A percentile compares a stretch with the other conserved stretches of the same genome.
phyloP scores from a whole-genome alignment of 2,329 filamentous ascomycete species.

The Aspergillus sp. region DNA sequence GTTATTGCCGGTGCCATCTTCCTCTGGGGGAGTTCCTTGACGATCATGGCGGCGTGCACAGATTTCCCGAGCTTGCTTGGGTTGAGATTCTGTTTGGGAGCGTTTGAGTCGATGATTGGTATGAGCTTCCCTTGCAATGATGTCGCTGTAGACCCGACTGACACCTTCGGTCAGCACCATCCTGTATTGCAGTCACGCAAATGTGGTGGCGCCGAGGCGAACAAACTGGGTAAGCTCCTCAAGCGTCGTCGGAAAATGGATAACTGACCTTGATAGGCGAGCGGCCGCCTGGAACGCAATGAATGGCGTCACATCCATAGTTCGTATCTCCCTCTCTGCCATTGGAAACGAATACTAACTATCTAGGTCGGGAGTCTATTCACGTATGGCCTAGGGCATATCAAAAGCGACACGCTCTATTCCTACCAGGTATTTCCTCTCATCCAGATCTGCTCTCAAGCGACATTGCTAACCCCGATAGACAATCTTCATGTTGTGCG shows the following conservation, averaged over 20 bases:
- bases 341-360: background rate
- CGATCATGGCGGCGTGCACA: slow-evolving; percentile 57
- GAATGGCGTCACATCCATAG: slow-evolving; percentile 63
- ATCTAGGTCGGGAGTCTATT: slow-evolving; percentile 55
- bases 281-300: slow-evolving; percentile 65
- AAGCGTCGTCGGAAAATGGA: background rate
- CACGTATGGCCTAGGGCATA: slow-evolving; percentile 63
- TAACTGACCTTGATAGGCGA: slow-evolving; percentile 26
- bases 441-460: background rate
- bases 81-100: slow-evolving; percentile 50
- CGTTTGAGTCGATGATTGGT: slow-evolving; percentile 38
- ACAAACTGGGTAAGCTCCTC: slow-evolving; percentile 52
- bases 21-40: slow-evolving; percentile 57
- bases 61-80: slow-evolving; percentile 53
- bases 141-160: background rate
- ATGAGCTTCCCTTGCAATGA: background rate
- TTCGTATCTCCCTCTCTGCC: background rate
- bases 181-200: slow-evolving; percentile 62
- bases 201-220: slow-evolving; percentile 67
- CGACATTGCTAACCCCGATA: background rate
- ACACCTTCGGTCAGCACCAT: slow-evolving; percentile 42
- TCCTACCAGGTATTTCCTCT: slow-evolving; percentile 27
- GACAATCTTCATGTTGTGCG: slow-evolving; percentile 61
- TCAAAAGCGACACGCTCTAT: slow-evolving; percentile 51
- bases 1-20: slow-evolving; percentile 58